phyloP scores from a whole-genome alignment of 352 stramenopile species.

The Phytophthora melonis region DNA sequence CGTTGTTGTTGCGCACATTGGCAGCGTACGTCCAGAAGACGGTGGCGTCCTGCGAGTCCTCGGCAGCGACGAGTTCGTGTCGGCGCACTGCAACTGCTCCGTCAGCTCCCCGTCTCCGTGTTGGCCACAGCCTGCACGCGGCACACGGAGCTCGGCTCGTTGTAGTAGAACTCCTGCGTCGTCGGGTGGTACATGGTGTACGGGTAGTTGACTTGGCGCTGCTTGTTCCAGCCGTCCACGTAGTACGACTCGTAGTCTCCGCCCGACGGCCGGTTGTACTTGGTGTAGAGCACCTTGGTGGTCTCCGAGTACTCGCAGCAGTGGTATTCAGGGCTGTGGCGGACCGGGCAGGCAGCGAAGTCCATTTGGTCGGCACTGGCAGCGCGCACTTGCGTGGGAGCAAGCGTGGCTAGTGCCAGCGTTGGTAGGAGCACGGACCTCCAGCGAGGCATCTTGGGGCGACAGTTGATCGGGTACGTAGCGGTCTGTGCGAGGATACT shows the following conservation, averaged over 20 bases:
- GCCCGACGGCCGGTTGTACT: slow-evolving; percentile 37
- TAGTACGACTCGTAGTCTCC: slow-evolving; percentile 49
- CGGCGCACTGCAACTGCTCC: slow-evolving; percentile 45
- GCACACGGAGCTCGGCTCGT: slow-evolving; percentile 40
- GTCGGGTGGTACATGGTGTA: slow-evolving; percentile 42
- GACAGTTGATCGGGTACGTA: background rate
- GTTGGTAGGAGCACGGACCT: slow-evolving; percentile 17
- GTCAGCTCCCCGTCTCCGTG: slow-evolving; percentile 29
- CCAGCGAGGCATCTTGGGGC: slow-evolving; percentile 20
- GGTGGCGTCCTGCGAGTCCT: slow-evolving; percentile 38
- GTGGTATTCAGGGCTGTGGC: slow-evolving; percentile 40
- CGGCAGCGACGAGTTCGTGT: slow-evolving; percentile 42
- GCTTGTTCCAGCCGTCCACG: slow-evolving; percentile 41
- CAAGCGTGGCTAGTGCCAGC: slow-evolving; percentile 18
- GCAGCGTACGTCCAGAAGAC: slow-evolving; percentile 52
- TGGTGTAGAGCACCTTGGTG: slow-evolving; percentile 37
- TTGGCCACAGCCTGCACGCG: slow-evolving; percentile 39
- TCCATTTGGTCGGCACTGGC: slow-evolving; percentile 35
- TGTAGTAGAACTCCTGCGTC: slow-evolving; percentile 45
- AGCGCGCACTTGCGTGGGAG: slow-evolving; percentile 13
- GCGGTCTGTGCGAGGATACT: background rate
- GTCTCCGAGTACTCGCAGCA: slow-evolving; percentile 45
- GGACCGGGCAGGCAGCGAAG: slow-evolving; percentile 48
- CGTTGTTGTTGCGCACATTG: slow-evolving; percentile 63
- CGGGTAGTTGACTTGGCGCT: slow-evolving; percentile 51